Base-by-base conservation (phyloP, 2,329 filamentous ascomycete genomes). In the Fusarium clavum region DNA sequence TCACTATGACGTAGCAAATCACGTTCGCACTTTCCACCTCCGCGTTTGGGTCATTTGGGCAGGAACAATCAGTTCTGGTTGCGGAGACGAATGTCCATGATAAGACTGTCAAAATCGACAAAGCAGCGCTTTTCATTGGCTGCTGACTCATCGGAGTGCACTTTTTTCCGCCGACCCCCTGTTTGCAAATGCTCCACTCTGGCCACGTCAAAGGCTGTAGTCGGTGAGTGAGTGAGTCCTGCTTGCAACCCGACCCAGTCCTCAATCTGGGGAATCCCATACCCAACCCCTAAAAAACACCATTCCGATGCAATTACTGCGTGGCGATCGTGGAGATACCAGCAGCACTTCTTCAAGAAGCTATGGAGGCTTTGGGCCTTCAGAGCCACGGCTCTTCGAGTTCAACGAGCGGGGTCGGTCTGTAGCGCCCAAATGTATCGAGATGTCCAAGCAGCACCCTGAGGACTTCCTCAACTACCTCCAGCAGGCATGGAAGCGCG, bases 271-370 rank as follows among this genome's bases (percentile, higher is more conserved):
- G 69, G 69, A 72, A 47, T 70, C 56, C 45, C 56, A 54, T 41
- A 41, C 49, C 49, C 49, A 53, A 53, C 49, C 49, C 32, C 49
- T 52, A 52, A 53, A 22, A 61, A 69, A 67, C 61, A 72, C 57
- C 69, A 64, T 61, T 58, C 70, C 65, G 62, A 72, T 67, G 54
- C 61, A 72, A 72, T 68, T 66, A 71, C 71, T 72, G 55, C 70
- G 70, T 54, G 69, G 69, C 44, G 70, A 72, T 67, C 69, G 69
- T 64, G 69, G 69, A 72, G 69, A 72, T 63, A 72, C 69, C 56
- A 69, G 58, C 69, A 67, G 69, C 57, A 64, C 57, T 67, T 67
- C 69, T 59, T 67, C 55, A 56, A 70, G 66, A 54, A 70, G 69
- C 69, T 64, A 72, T 58, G 61, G 69, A 67, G 69, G 65, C 61